Evolutionary conservation across 805 yeast genomes (phyloP).

Genomic region (Ogataea kodamae): DNA sequence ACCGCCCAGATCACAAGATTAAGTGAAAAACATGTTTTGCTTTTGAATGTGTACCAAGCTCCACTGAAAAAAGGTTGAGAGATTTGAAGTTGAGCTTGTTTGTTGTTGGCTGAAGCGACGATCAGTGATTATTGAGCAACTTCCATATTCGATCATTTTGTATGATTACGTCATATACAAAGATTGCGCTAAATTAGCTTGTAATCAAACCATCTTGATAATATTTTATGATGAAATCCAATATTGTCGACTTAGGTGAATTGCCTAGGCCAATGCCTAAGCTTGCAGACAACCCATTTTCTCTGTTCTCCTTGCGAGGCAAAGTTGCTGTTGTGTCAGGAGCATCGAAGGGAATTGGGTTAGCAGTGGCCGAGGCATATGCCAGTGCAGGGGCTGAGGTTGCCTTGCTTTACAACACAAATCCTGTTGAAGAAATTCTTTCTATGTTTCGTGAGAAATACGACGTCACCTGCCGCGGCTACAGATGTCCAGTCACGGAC

Average conservation of each 20-base stretch:
- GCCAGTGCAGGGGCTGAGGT: conserved; percentile 88
- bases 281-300: conserved; percentile 50
- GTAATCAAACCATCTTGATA: too few species aligned
- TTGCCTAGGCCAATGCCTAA: conserved; percentile 55
- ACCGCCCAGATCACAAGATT: too few species aligned
- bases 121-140: too few species aligned
- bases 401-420: conserved; percentile 63
- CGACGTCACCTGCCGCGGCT: conserved; percentile 59
- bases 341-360: conserved; percentile 81
- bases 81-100: too few species aligned
- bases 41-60: too few species aligned
- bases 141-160: conserved; percentile 1
- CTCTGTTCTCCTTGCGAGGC: conserved; percentile 73
- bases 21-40: too few species aligned
- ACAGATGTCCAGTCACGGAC: conserved; percentile 56
- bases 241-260: conserved; percentile 27
- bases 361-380: conserved; percentile 74
- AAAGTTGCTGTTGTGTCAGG: conserved; percentile 85
- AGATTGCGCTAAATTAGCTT: too few species aligned
- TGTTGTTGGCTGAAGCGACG: too few species aligned
- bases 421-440: conserved; percentile 63
- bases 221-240: conserved; percentile 10
- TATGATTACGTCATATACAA: too few species aligned
- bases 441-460: conserved; percentile 51
- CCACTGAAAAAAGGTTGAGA: too few species aligned